Base-by-base conservation (phyloP, 345 rosid genomes). In the Euphorbia lathyris region DNA sequence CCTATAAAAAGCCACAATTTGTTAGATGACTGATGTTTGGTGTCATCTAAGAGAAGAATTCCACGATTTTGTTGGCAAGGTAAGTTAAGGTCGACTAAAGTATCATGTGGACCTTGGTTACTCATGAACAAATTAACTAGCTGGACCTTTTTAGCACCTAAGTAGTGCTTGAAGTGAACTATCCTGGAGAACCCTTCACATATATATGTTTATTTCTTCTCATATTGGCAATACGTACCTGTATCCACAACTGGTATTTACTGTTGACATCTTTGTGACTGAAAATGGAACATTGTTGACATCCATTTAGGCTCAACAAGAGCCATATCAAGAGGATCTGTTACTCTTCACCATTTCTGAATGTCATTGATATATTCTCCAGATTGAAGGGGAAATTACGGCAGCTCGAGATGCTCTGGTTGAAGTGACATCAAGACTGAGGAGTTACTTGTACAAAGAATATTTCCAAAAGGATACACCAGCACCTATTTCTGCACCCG, bases 331-430 rank as follows among this genome's bases (percentile, higher is more conserved):
- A 26, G 58, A 53, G 60, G 65, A 34, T 66, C 45, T 23, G 47
- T 55, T 13, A 10, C 42, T 66, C 6, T 58, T 51, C 62, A 14
- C 51, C 29, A 42, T 59, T 63, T 71, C 68, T 76, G 45, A 79
- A 63, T 66, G 62, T 30, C 42, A 56, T 68, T 78, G 17, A 55
- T 75, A 55, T 75, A 36, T 63, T 68, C 47, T 69, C 64, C 90
- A 95, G 99, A 96, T 96, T 71, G 85, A 84, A 66, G 99, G 99
- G 40, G 99, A 96, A 74, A 90, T 96, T 72, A 86, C 38, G 79
- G 88, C 92, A 58, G 98, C 98, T 67, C 88, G 99, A 55, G 83
- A 87, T 65, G 99, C 98, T 74, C 98, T 96, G 74, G 86, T 92
- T 65, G 98, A 92, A 81, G 80, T 96, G 82, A 92, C 99, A 3